Percentiles rank a stretch among this genome's conserved stretches.
phyloP scores from a whole-genome alignment of 106 monocot species.

The Phalaenopsis equestris region DNA sequence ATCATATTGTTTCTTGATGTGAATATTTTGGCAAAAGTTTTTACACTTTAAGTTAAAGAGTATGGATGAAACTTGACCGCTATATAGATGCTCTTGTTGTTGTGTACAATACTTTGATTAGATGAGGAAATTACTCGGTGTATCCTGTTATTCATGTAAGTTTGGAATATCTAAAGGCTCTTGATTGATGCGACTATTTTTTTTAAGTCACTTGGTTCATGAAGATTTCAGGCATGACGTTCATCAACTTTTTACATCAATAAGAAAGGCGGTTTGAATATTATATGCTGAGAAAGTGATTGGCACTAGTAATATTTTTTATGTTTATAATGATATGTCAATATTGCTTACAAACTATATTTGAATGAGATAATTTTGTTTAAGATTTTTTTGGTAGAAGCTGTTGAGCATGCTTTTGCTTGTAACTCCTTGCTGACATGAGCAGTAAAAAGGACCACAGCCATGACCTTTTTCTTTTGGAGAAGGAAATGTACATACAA shows the following conservation, averaged over 20 bases:
- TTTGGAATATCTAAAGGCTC: too few species aligned
- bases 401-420: neutral
- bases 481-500: neutral
- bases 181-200: neutral
- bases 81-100: too few species aligned
- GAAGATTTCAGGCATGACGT: slow-evolving; percentile 3
- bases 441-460: slow-evolving; percentile 1
- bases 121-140: too few species aligned
- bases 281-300: neutral
- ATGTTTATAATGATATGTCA: neutral
- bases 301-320: neutral
- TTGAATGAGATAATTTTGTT: neutral
- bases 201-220: neutral
- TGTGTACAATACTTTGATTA: too few species aligned
- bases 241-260: neutral
- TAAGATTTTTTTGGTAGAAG: neutral
- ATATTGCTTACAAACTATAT: neutral
- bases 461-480: neutral
- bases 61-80: too few species aligned
- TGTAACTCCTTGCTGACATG: neutral
- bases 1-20: too few species aligned
- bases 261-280: neutral
- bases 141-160: too few species aligned
- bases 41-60: too few species aligned
- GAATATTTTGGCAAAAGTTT: too few species aligned